Evolutionary conservation across 805 yeast genomes (phyloP), one percentile per base, ranked within the genome.

Genomic region (Sungouiella blattae): DNA sequence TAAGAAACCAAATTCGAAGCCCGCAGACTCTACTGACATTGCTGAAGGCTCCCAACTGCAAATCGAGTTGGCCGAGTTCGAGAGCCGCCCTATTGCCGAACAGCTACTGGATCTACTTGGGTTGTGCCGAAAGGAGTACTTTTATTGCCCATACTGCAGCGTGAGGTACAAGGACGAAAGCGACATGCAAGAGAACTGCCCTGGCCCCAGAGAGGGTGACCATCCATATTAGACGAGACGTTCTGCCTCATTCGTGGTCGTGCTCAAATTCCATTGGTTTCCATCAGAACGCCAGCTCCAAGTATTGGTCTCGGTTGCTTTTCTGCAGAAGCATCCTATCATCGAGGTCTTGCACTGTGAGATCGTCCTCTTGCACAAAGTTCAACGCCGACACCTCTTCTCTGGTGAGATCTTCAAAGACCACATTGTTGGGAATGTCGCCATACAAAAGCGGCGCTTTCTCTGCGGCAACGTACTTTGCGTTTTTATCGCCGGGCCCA

Each of bases 381-480:
- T 41, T 15, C 8, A 51, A 31, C 5, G 43, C 28, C 3, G 33
- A 30, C 6, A 46, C 32, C n/a, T 44, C 32, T 7, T 44, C 41
- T 12, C 27, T 21, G 3, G 32, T 26, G n/a, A 47, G 30, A 9
- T 42, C 43, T 26, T 50, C 58, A 13, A 55, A 53, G n/a, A 52
- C 36, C n/a, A 49, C 30, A 29, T 49, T 40, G 3, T 31, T 25
- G 3, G 46, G 39, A 14, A 48, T 36, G 3, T 41, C 21, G 1
- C 57, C 57, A 36, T 48, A 54, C 1, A 49, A 11, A 3, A 35
- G 15, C 2, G 65, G 64, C 8, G 50, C 28, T 12, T 41, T 33
- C 28, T 39, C 43, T 4, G 48, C 43, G 5, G 36, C 43, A 6
- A 36, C 22, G 28, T 51, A 50, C 9, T 32, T 34, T 23, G 44